A percentile compares a stretch with the other conserved stretches of the same genome.
Conservation (phyloP, 1,284 basidiomycete genomes). For the Tylopilus sp. region DNA sequence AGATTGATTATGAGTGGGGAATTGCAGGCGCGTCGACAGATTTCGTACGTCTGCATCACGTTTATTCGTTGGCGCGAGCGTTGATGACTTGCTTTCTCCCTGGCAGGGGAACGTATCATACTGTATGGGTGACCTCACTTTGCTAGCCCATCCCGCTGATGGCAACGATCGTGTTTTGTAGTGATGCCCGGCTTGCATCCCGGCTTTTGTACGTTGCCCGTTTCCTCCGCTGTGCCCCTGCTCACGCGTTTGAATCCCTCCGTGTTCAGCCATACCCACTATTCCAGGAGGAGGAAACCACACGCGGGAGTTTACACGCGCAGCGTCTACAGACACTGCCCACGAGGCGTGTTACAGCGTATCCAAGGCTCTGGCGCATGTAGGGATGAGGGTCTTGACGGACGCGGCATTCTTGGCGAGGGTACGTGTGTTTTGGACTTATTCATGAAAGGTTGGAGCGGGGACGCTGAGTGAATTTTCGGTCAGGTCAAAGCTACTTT, state of each 20-base stretch:
- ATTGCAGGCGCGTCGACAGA: constrained; percentile 65
- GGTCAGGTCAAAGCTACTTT: constrained; percentile 16
- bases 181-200: constrained; percentile 47
- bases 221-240: background rate
- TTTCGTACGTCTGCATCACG: constrained; percentile 37
- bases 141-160: background rate
- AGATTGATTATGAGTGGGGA: constrained; percentile 49
- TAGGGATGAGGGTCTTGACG: constrained; percentile 52
- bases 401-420: constrained; percentile 40
- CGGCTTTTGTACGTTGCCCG: constrained; percentile 37
- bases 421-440: constrained; percentile 12
- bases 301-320: constrained; percentile 51
- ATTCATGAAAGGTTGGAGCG: background rate
- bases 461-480: constrained; percentile 1
- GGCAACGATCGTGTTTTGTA: constrained; percentile 10
- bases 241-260: background rate
- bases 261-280: constrained; percentile 47
- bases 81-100: background rate
- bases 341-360: constrained; percentile 54
- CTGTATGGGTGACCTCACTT: constrained; percentile 4
- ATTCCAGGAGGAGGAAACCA: constrained; percentile 60
- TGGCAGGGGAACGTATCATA: constrained; percentile 18
- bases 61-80: background rate
- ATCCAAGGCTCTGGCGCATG: constrained; percentile 56
- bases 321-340: constrained; percentile 51